phyloP scores from a whole-genome alignment of 257 asterid genomes.

The Striga asiatica region DNA sequence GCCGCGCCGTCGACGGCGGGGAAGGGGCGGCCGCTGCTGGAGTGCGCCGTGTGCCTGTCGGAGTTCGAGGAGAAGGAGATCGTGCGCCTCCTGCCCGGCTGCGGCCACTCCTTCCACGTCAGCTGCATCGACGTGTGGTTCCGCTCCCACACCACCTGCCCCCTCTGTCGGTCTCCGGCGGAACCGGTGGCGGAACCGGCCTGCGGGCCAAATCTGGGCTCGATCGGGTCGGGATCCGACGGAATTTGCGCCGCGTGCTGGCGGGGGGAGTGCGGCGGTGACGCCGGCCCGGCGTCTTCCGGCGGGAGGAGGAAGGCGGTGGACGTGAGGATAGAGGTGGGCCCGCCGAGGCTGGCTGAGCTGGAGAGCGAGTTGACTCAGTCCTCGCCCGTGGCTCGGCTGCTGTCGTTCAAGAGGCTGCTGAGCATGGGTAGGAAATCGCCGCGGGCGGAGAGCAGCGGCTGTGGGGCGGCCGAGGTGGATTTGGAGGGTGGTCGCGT shows the following conservation, averaged over 20 bases:
- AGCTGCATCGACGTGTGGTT: conserved; percentile 44
- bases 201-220: too few relatives aligned
- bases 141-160: conserved; percentile 34
- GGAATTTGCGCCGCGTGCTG: conserved; percentile 8
- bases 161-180: conserved; percentile 35
- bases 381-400: conserved; percentile 32
- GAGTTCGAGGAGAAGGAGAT: conserved; percentile 28
- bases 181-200: background rate
- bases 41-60: conserved; percentile 37
- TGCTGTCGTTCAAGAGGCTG: conserved; percentile 33
- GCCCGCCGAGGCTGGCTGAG: conserved; percentile 23
- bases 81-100: conserved; percentile 32
- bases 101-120: conserved; percentile 31
- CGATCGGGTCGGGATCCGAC: conserved; percentile 4
- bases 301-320: conserved; percentile 22
- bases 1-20: background rate
- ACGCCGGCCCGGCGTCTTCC: conserved; percentile 6
- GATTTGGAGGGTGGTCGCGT: too few relatives aligned
- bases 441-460: conserved; percentile 17
- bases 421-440: conserved; percentile 33
- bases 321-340: conserved; percentile 27
- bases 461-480: too few relatives aligned
- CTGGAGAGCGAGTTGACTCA: conserved; percentile 17
- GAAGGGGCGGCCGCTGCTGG: background rate
- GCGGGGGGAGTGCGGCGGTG: background rate